Evolutionary conservation across 1,139 yeast genomes (phyloP).

Genomic region (Blastobotrys persicus): DNA sequence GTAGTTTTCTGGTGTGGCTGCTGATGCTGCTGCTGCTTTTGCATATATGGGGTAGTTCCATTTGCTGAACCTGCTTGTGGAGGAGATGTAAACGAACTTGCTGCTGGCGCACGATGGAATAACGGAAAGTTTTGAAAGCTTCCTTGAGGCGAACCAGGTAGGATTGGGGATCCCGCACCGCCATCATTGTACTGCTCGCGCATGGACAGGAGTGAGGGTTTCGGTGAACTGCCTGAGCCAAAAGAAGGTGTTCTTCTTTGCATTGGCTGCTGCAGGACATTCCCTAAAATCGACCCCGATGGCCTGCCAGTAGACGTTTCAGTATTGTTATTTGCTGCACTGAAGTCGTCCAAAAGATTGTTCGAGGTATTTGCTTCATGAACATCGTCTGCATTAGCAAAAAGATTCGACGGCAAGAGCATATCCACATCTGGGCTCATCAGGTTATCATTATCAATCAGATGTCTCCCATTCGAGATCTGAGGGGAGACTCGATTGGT

Average conservation of each 20-base stretch:
- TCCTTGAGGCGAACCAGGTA: conserved; percentile 23
- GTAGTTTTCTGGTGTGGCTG: not conserved
- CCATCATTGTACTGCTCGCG: conserved; percentile 10
- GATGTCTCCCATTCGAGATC: not conserved
- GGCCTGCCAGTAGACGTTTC: conserved; percentile 18
- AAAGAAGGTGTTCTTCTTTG: conserved; percentile 19
- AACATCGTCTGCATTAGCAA: conserved; percentile 32
- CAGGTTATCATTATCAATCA: conserved; percentile 20
- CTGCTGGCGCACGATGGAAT: conserved; percentile 14
- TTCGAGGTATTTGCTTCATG: conserved; percentile 27
- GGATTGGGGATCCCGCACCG: conserved; percentile 16
- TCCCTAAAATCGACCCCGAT: conserved; percentile 26
- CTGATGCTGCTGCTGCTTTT: conserved; percentile 16
- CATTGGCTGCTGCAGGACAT: conserved; percentile 20
- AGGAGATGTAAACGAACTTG: conserved; percentile 5
- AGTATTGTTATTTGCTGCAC: too few species aligned
- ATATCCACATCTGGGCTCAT: conserved; percentile 33
- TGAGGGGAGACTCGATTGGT: not conserved
- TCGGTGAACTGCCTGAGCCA: conserved; percentile 22
- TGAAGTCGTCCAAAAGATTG: conserved; percentile 12
- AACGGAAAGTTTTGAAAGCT: conserved; percentile 19
- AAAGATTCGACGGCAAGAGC: conserved; percentile 35
- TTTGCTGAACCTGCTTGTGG: not conserved
- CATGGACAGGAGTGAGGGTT: conserved; percentile 18
- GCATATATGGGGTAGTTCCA: conserved; percentile 1